These are phyloP conservation scores for Xylona heveae DNA, from an alignment of 495 filamentous ascomycete genomes.

Conservation along the genomic window DNA sequence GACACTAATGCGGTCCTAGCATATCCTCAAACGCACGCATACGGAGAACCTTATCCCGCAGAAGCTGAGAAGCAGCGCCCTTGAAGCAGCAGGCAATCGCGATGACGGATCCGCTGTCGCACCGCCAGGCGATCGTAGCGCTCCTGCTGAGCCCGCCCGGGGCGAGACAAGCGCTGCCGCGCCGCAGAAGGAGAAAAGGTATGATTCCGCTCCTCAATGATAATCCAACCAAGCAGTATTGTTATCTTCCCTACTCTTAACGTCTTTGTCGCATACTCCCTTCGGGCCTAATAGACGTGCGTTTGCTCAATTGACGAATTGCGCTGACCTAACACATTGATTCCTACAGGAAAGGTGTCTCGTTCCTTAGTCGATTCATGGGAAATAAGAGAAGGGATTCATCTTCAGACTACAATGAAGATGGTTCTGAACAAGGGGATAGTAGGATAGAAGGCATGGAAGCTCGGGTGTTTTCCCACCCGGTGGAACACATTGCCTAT, in stretches of 20 bases:
- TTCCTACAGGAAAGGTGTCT: conserved; percentile 51
- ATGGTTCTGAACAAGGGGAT: conserved; percentile 52
- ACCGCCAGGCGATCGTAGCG: too few relatives aligned
- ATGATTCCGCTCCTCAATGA: too few relatives aligned
- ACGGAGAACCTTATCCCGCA: conserved; percentile 47
- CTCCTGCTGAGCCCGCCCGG: conserved; percentile 4
- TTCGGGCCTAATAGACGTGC: too few relatives aligned
- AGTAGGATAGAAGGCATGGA: conserved; percentile 56
- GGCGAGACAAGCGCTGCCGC: not conserved
- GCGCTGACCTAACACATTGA: conserved; percentile 5
- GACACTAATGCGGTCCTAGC: too few relatives aligned
- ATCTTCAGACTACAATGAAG: conserved; percentile 31
- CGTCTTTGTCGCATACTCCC: conserved; percentile 3
- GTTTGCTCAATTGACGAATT: not conserved
- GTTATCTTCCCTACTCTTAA: too few relatives aligned
- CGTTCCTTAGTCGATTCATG: conserved; percentile 82
- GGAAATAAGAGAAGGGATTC: conserved; percentile 54
- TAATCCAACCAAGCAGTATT: too few relatives aligned
- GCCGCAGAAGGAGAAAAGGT: too few relatives aligned
- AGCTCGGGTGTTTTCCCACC: conserved; percentile 56
- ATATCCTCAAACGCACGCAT: conserved; percentile 71
- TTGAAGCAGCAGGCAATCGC: conserved; percentile 27
- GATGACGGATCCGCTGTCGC: conserved; percentile 10
- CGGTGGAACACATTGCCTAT: conserved; percentile 52
- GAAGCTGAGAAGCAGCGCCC: conserved; percentile 36